phyloP scores from a whole-genome alignment of 352 stramenopile species.

The Phytophthora sp. region DNA sequence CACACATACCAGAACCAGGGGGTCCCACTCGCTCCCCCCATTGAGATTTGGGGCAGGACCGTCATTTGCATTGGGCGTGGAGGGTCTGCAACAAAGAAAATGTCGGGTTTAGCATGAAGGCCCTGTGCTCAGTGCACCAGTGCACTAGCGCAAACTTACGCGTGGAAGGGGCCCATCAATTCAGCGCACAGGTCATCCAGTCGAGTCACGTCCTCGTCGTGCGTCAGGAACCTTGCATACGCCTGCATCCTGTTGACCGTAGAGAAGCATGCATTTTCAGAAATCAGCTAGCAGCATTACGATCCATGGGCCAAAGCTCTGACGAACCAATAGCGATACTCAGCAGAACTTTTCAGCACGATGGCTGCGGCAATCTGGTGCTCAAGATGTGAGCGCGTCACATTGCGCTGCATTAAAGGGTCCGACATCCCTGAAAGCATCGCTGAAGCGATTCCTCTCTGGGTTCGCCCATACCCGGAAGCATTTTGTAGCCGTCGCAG shows the following conservation, averaged over 20 bases:
- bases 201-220: conserved; percentile 78
- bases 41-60: neutral
- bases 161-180: conserved; percentile 79
- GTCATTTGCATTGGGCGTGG: conserved; percentile 1
- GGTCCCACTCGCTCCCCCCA: conserved; percentile 33
- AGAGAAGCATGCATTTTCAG: neutral
- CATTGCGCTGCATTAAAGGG: conserved; percentile 74
- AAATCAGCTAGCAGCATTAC: neutral
- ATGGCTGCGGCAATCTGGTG: conserved; percentile 75
- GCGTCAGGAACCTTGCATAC: conserved; percentile 81
- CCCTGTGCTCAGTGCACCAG: neutral
- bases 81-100: conserved; percentile 19
- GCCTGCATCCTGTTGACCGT: conserved; percentile 63
- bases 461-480: conserved; percentile 72
- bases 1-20: conserved; percentile 56
- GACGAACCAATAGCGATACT: conserved; percentile 87
- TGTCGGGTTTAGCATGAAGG: neutral
- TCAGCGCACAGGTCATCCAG: conserved; percentile 82
- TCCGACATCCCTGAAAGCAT: conserved; percentile 81
- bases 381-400: conserved; percentile 85
- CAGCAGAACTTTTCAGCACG: conserved; percentile 66
- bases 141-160: conserved; percentile 29
- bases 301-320: neutral
- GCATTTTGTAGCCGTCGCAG: conserved; percentile 85
- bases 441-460: conserved; percentile 65